Evolutionary conservation across 2,329 filamentous ascomycete species (phyloP).

Genomic region (Dothidotthia symphoricarpi): DNA sequence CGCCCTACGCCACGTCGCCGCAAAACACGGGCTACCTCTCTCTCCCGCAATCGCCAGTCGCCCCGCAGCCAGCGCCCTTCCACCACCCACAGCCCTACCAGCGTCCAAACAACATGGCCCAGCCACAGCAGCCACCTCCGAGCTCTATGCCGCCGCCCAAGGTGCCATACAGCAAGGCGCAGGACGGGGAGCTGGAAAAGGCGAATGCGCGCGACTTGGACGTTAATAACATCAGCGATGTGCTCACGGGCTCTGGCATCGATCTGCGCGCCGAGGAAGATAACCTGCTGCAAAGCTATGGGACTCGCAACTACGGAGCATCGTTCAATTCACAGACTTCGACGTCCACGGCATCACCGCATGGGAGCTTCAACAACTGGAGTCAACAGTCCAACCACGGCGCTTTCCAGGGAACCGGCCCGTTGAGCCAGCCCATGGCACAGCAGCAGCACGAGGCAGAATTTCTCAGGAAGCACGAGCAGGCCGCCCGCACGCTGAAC

Average conservation of each 20-base stretch:
- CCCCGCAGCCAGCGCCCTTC: conserved; percentile 40
- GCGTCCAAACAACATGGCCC: conserved; percentile 24
- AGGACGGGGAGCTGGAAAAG: conserved; percentile 48
- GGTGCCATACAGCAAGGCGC: conserved; percentile 53
- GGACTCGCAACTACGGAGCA: conserved; percentile 49
- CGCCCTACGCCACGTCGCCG: conserved; percentile 41
- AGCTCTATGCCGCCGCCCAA: conserved; percentile 63
- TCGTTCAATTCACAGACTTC: conserved; percentile 46
- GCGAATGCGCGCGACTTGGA: conserved; percentile 58
- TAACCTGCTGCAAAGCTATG: conserved; percentile 68
- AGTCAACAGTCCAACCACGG: conserved; percentile 40
- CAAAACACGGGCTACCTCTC: conserved; percentile 28
- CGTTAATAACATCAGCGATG: conserved; percentile 76
- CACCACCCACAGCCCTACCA: conserved; percentile 54
- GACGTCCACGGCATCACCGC: conserved; percentile 38
- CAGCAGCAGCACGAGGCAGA: conserved; percentile 65
- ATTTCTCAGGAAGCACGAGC: conserved; percentile 64
- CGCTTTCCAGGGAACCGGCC: conserved; percentile 42
- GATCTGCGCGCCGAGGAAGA: conserved; percentile 85
- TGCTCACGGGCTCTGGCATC: conserved; percentile 79
- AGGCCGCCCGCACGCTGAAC: conserved; percentile 62
- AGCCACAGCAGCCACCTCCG: conserved; percentile 23
- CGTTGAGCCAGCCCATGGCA: conserved; percentile 56
- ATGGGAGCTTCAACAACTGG: conserved; percentile 49
- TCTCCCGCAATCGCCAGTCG: conserved; percentile 34